Evolutionary conservation across 108 stramenopile species (phyloP).

Genomic region (Fistulifera solaris): DNA sequence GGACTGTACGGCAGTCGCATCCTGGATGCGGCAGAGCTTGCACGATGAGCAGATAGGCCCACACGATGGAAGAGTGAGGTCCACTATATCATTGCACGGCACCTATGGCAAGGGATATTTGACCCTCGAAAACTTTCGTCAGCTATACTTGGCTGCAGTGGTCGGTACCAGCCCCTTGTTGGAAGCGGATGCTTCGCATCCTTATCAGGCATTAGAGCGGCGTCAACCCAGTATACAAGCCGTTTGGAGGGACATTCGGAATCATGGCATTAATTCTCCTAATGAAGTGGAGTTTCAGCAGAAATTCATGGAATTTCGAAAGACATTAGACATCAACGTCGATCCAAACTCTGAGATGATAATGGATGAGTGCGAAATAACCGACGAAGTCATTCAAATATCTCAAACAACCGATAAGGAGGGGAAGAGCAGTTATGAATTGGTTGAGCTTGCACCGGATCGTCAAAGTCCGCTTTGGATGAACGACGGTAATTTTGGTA

Average conservation of each 20-base stretch:
- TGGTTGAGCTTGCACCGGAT: slow-evolving; percentile 49
- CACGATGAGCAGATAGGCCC: slow-evolving; percentile 32
- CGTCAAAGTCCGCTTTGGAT: slow-evolving; percentile 46
- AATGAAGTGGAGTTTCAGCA: slow-evolving; percentile 38
- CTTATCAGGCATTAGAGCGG: neutral
- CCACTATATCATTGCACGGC: slow-evolving; percentile 37
- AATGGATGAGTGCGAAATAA: slow-evolving; percentile 73
- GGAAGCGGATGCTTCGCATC: neutral
- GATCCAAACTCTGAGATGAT: slow-evolving; percentile 8
- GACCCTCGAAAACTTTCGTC: slow-evolving; percentile 37
- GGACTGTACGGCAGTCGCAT: slow-evolving; percentile 26
- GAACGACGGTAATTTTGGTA: slow-evolving; percentile 62
- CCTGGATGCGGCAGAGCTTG: slow-evolving; percentile 61
- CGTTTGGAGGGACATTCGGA: slow-evolving; percentile 70
- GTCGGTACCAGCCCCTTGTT: slow-evolving; percentile 5
- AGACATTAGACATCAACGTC: neutral
- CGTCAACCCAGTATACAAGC: slow-evolving; percentile 14
- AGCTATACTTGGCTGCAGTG: slow-evolving; percentile 45
- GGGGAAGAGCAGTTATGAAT: slow-evolving; percentile 28
- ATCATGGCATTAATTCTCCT: slow-evolving; percentile 60
- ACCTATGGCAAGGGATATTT: slow-evolving; percentile 49
- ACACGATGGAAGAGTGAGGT: slow-evolving; percentile 42
- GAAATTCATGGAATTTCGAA: neutral
- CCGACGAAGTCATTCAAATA: slow-evolving; percentile 22
- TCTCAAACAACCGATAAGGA: slow-evolving; percentile 16